phyloP scores from a whole-genome alignment of 148 eudicot genomes.

The Camellia sinensis region DNA sequence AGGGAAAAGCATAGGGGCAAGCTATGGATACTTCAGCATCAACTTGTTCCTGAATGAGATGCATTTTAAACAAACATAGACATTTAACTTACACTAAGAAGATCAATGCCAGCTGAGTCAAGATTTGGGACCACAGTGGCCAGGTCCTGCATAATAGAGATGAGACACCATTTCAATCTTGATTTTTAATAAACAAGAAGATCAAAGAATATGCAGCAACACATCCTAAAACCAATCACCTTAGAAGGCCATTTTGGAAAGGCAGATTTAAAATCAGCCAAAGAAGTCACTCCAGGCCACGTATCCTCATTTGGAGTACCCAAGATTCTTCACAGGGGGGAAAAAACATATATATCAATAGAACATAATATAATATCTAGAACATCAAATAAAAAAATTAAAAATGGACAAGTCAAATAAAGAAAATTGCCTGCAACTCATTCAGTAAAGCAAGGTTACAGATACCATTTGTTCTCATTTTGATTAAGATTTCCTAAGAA shows the following conservation, averaged over 20 bases:
- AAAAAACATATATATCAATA: neutral
- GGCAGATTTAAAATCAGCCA: slow-evolving; percentile 80
- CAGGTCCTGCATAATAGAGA: slow-evolving; percentile 59
- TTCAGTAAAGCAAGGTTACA: neutral
- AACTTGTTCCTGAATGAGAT: too few species aligned
- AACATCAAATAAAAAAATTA: neutral
- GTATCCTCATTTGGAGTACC: slow-evolving; percentile 94
- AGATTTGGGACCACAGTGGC: slow-evolving; percentile 71
- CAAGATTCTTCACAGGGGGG: slow-evolving; percentile 46
- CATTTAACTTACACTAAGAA: slow-evolving; percentile 58
- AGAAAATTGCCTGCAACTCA: neutral
- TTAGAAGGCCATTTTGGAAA: slow-evolving; percentile 86
- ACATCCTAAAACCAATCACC: slow-evolving; percentile 36
- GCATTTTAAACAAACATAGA: neutral
- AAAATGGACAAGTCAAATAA: neutral
- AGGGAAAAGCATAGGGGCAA: too few species aligned
- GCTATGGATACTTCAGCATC: too few species aligned
- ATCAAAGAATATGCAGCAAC: neutral
- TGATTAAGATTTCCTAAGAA: neutral
- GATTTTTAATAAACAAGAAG: neutral
- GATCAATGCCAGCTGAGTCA: slow-evolving; percentile 79
- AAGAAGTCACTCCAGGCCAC: slow-evolving; percentile 96
- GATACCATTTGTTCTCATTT: neutral
- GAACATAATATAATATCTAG: neutral
- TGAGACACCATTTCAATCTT: slow-evolving; percentile 11